Base-by-base conservation (phyloP, 2,329 filamentous ascomycete genomes). In the Ascochyta koolunga region DNA sequence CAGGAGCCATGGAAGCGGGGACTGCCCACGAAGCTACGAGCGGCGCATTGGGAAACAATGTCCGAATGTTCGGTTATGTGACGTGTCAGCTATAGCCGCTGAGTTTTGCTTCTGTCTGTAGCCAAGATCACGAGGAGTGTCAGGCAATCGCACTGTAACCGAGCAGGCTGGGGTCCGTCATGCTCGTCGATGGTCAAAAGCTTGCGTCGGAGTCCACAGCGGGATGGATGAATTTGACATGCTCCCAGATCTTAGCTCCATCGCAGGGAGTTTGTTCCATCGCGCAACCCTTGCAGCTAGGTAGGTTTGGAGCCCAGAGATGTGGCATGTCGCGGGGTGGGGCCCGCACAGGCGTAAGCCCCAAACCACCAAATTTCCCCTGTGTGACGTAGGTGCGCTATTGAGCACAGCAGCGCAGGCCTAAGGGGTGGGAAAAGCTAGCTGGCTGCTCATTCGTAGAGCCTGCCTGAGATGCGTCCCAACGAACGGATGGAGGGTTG, bases 171-270 rank as follows among this genome's bases (percentile, higher is more conserved):
- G 15, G 19, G 45, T 45, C 24, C 44, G 31, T 31, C 36, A 50
- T 54, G 35, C 29, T 41, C 21, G 38, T 16, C 32, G 40, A 29
- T 24, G 18, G 40, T 41, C 18, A 35, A 38, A 16, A 13, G 19
- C 10, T 25, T 43, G n/a, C 7, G 36, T 40, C 35, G 27, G 35
- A n/a, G 33, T 49, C 51, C 46, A 55, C 52, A 47, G 25, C 52
- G 52, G 46, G 46, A 55, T 32, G 19, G 42, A 50, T 36, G 19
- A 38, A 46, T 50, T 35, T 54, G 51, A 46, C 46, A 31, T 50
- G 41, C n/a, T 45, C 29, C 32, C 31, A 50, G 50, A 50, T 50
- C 46, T 38, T 50, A 55, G 50, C 35, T 46, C 52, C 46, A 46
- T 46, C 37, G 41, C 24, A 44, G 22, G 24, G 18, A 29, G n/a